Evolutionary conservation across 805 yeast genomes (phyloP).

Genomic region (Metschnikowia rubicola): DNA sequence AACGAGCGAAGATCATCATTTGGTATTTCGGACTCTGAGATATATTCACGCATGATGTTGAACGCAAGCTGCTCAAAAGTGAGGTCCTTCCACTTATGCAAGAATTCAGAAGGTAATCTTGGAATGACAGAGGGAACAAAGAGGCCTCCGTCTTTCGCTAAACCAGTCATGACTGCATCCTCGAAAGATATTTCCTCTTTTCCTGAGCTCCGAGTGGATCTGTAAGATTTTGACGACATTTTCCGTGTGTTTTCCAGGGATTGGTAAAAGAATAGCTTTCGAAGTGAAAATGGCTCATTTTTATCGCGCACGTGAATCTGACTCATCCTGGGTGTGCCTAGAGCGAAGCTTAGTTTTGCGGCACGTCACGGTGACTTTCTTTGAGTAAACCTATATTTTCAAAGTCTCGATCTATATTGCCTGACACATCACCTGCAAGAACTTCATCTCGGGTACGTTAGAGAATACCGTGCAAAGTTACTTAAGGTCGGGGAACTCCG

Average conservation of each 20-base stretch:
- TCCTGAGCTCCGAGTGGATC: slow-evolving; percentile 71
- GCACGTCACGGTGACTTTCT: no score
- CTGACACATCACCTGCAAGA: background rate
- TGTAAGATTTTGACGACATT: slow-evolving; percentile 39
- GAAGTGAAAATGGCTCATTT: no score
- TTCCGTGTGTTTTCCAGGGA: background rate
- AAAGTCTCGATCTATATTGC: no score
- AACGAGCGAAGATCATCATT: slow-evolving; percentile 61
- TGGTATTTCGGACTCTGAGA: slow-evolving; percentile 70
- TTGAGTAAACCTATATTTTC: no score
- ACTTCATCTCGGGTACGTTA: background rate
- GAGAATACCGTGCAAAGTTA: background rate
- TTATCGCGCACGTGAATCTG: no score
- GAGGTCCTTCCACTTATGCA: slow-evolving; percentile 66
- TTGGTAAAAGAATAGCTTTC: no score
- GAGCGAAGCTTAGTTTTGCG: no score
- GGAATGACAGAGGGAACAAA: slow-evolving; percentile 87
- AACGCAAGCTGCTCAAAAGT: slow-evolving; percentile 85
- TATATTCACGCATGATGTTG: slow-evolving; percentile 78
- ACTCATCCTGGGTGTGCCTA: no score
- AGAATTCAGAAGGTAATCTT: slow-evolving; percentile 51
- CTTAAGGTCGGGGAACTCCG: background rate
- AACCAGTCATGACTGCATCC: slow-evolving; percentile 81
- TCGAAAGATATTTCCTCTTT: slow-evolving; percentile 62
- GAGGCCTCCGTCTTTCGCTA: slow-evolving; percentile 96